A percentile compares a stretch with the other conserved stretches of the same genome.
Conservation (phyloP, 352 stramenopile genomes). For the Globisporangium yorkense region DNA sequence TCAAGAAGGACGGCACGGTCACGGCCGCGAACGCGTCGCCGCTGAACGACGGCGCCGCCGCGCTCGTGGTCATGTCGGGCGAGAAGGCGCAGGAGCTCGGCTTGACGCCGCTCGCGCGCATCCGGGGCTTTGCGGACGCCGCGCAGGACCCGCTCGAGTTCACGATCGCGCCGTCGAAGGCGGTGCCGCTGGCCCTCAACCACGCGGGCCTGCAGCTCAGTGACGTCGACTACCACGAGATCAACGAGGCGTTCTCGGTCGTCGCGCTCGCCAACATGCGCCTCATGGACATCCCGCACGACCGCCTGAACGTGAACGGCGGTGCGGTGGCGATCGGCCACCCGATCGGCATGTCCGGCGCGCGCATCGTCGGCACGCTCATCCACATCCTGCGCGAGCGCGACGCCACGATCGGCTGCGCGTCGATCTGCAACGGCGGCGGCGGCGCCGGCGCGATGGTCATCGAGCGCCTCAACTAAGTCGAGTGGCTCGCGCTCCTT, state of each 20-base stretch:
- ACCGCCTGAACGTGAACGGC: slow-evolving; percentile 96
- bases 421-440: slow-evolving; percentile 98
- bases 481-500: too few species aligned
- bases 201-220: slow-evolving; percentile 86
- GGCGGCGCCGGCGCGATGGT: slow-evolving; percentile 95
- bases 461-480: slow-evolving; percentile 87
- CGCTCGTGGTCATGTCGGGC: slow-evolving; percentile 95
- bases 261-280: slow-evolving; percentile 95
- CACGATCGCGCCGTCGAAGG: slow-evolving; percentile 94
- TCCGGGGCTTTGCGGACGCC: slow-evolving; percentile 78
- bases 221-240: slow-evolving; percentile 98
- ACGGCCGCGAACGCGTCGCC: slow-evolving; percentile 96
- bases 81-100: slow-evolving; percentile 81
- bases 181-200: slow-evolving; percentile 89
- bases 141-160: slow-evolving; percentile 93
- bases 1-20: slow-evolving; percentile 95
- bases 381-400: slow-evolving; percentile 93
- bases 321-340: slow-evolving; percentile 87
- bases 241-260: slow-evolving; percentile 99
- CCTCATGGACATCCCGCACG: slow-evolving; percentile 90
- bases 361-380: slow-evolving; percentile 93
- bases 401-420: slow-evolving; percentile 93
- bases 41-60: slow-evolving; percentile 96
- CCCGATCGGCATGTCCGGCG: slow-evolving; percentile 85
- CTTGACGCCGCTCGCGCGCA: slow-evolving; percentile 65